These are phyloP conservation scores for Alloteropsis semialata DNA, from an alignment of 176 grass and related monocot genomes.

Conservation along the genomic window DNA sequence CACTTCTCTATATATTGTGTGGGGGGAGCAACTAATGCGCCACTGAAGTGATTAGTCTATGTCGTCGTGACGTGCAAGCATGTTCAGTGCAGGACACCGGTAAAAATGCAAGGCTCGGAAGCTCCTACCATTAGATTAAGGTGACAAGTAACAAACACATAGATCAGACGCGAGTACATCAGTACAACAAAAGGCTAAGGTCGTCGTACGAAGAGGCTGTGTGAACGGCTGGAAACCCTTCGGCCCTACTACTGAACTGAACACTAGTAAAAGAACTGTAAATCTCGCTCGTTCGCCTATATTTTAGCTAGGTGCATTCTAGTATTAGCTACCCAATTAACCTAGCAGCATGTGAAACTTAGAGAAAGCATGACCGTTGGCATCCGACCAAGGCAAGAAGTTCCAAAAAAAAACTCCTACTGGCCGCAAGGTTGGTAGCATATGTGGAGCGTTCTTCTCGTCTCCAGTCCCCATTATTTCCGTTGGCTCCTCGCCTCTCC, in stretches of 20 bases:
- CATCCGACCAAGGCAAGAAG: conserved; percentile 27
- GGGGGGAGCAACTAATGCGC: neutral
- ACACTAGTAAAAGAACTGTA: neutral
- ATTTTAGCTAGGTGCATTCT: neutral
- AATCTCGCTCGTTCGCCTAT: neutral
- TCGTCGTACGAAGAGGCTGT: neutral
- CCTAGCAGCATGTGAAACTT: neutral
- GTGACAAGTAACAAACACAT: neutral
- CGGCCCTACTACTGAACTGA: neutral
- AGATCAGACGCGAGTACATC: neutral
- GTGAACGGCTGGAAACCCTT: neutral
- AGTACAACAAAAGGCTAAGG: neutral
- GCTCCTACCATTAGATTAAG: neutral
- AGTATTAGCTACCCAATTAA: neutral
- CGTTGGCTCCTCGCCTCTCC: neutral
- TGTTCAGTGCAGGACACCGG: neutral
- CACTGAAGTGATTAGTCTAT: neutral
- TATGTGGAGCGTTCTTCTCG: conserved; percentile 28
- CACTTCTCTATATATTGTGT: too few relatives aligned
- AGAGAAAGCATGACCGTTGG: conserved; percentile 42
- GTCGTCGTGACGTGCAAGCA: neutral
- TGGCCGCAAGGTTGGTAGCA: neutral
- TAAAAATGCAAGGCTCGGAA: neutral
- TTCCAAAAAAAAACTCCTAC: neutral
- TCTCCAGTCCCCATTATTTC: conserved; percentile 30